Percentiles rank a stretch among this genome's conserved stretches.
Conservation (phyloP, 2,329 filamentous ascomycete genomes). For the Arthroderma sp. region DNA sequence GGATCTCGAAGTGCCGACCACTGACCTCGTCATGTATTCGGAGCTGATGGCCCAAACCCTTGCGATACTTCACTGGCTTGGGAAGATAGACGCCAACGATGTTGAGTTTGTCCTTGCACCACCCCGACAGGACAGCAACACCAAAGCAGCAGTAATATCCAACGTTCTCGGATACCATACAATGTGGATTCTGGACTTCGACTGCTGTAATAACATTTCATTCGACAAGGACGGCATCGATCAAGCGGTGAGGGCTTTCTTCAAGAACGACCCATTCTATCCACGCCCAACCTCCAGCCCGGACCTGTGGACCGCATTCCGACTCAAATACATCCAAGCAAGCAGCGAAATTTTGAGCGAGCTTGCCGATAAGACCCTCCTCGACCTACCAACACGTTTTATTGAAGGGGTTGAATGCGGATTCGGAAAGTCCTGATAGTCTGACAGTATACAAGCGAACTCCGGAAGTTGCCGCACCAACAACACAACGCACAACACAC, state of each 20-base stretch:
- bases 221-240: conserved; percentile 33
- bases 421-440: not conserved
- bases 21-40: conserved; percentile 26
- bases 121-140: not conserved
- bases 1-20: conserved; percentile 26
- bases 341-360: conserved; percentile 10
- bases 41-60: conserved; percentile 39
- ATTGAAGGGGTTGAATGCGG: conserved; percentile 7
- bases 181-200: conserved; percentile 41
- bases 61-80: conserved; percentile 41
- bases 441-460: not conserved
- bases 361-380: not conserved
- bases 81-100: conserved; percentile 40
- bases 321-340: conserved; percentile 18
- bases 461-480: not conserved
- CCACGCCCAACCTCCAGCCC: conserved; percentile 28
- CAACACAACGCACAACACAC: not conserved
- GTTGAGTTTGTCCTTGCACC: conserved; percentile 44
- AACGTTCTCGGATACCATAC: conserved; percentile 24
- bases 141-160: conserved; percentile 4
- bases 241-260: conserved; percentile 36
- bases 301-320: conserved; percentile 20
- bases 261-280: conserved; percentile 42
- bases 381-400: conserved; percentile 4
- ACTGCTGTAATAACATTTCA: conserved; percentile 28